These are phyloP conservation scores for Gracilaria vermiculophylla DNA, from an alignment of 23 red algal genomes.

Conservation along the genomic window DNA sequence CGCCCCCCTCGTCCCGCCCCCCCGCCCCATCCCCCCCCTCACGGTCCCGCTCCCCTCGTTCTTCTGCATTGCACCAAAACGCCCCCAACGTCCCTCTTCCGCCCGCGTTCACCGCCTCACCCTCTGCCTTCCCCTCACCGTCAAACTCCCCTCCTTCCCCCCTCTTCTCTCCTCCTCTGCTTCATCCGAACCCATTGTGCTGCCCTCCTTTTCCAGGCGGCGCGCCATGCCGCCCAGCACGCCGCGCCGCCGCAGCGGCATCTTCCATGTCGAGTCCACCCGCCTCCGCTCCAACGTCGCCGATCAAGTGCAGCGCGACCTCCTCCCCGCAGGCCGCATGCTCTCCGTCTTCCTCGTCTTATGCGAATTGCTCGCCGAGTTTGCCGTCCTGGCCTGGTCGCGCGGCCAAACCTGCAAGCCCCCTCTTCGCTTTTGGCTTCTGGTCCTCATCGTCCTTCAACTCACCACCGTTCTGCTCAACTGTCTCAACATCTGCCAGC, in stretches of 20 bases:
- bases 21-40: neutral
- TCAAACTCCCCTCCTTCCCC: neutral
- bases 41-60: neutral
- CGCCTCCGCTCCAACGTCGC: constrained; percentile 83
- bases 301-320: constrained; percentile 85
- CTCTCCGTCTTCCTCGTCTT: constrained; percentile 84
- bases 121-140: no score
- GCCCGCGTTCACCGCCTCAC: constrained; percentile 24
- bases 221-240: constrained; percentile 19
- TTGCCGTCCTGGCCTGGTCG: constrained; percentile 62
- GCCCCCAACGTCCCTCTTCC: no score
- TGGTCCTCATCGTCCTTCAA: constrained; percentile 85
- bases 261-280: constrained; percentile 74
- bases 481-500: constrained; percentile 56
- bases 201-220: neutral
- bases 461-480: constrained; percentile 66
- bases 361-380: constrained; percentile 83
- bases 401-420: constrained; percentile 70
- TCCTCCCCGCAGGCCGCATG: constrained; percentile 80
- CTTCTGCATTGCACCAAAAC: neutral
- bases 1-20: neutral
- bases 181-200: neutral
- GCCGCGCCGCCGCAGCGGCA: constrained; percentile 40
- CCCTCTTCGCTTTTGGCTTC: constrained; percentile 85
- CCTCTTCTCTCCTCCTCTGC: neutral